Evolutionary conservation across 2,329 filamentous ascomycete genomes (phyloP), one percentile per base, ranked within the genome.

Genomic region (Penicillium brevicompactum): DNA sequence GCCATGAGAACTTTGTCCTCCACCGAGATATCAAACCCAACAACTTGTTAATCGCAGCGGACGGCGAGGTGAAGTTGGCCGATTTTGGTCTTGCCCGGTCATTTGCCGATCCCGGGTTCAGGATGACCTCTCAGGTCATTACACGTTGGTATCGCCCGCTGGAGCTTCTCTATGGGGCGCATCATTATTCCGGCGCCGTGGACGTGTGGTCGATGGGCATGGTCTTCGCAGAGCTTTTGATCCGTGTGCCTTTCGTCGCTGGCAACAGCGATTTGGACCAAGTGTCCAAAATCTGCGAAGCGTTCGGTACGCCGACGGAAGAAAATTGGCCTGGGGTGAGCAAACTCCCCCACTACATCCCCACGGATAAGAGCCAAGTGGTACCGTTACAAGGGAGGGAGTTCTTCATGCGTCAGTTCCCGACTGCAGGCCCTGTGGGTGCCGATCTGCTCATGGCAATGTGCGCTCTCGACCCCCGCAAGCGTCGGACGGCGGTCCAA

Each of bases 21-120:
- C 94, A 99, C 76, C 90, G 94, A 66, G 94, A 99, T 80, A 97
- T 99, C 80, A 99, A 99, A 77, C 93, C 93, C 46, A 97, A 97
- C 84, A 99, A 99, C 78, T 79, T 97, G 75, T 82, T 99, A 56
- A 96, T 99, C 66, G 92, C 92, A 21, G 89, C 91, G 41, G 90
- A 96, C 70, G 93, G 94, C 46, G 90, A 93, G 69, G 86, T 99
- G 69, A 97, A 97, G 74, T 85, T 99, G 48, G 94, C 93, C 34
- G 94, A 99, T 88, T 99, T 99, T 67, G 94, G 94, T 82, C 86
- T 99, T 32, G 94, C 94, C 5, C 83, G 94, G 59, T 85, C 83
- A 57, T 97, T 97, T 72, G 88, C 91, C 7, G 94, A 99, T 72
- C 93, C 94, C 0, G 90, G 92, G 67, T 81, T 86, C 52, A 83